Evolutionary conservation across 2,329 filamentous ascomycete genomes (phyloP).

Genomic region (Knoxdaviesia proteae): DNA sequence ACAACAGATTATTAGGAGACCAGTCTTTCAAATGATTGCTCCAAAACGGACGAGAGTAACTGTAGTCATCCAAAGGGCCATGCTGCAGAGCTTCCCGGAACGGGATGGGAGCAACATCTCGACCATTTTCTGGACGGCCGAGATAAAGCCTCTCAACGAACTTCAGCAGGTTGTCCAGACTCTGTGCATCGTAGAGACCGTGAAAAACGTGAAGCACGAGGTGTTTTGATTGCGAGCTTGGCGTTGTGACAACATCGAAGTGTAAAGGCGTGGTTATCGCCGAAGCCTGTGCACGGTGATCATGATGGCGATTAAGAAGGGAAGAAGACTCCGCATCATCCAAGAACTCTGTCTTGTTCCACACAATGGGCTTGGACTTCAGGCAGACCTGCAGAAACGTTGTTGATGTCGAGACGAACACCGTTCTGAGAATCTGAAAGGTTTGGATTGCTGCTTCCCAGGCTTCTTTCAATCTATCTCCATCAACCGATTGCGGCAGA

Average conservation of each 20-base stretch:
- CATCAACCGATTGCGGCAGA: constrained; percentile 23
- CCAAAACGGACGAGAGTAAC: constrained; percentile 42
- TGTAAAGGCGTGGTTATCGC: constrained; percentile 31
- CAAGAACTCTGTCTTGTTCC: constrained; percentile 15
- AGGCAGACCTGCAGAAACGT: constrained; percentile 58
- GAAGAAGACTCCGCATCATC: not conserved
- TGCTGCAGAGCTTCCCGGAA: constrained; percentile 49
- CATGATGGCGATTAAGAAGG: constrained; percentile 9
- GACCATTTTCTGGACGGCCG: constrained; percentile 4
- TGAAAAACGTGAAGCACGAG: constrained; percentile 61
- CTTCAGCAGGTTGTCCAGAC: constrained; percentile 46
- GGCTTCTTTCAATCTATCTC: constrained; percentile 26
- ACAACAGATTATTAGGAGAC: not conserved
- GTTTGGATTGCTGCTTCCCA: constrained; percentile 32
- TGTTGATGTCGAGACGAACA: constrained; percentile 51
- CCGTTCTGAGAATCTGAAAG: constrained; percentile 48
- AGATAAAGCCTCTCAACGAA: constrained; percentile 19
- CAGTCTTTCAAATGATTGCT: constrained; percentile 24
- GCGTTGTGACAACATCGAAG: constrained; percentile 17
- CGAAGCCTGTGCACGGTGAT: constrained; percentile 34
- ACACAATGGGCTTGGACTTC: constrained; percentile 19
- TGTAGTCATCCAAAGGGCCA: constrained; percentile 39
- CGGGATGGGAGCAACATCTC: not conserved
- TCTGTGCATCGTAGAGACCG: constrained; percentile 69
- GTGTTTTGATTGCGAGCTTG: constrained; percentile 6